These are phyloP conservation scores for Diplodia mutila DNA, from an alignment of 2,329 filamentous ascomycete genomes.

Conservation along the genomic window DNA sequence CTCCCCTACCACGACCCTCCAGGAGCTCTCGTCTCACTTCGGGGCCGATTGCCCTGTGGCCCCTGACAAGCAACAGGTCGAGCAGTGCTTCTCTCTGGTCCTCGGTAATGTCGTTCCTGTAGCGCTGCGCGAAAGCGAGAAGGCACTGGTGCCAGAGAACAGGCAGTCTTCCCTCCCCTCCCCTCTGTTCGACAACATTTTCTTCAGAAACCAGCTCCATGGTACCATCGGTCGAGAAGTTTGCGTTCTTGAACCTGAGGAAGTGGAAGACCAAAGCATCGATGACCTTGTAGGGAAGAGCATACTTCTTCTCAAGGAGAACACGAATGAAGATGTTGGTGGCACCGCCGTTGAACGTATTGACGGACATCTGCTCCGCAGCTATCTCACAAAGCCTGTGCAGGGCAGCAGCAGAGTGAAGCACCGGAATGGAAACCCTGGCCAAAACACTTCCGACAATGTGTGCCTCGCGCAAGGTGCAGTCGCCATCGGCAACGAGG, in stretches of 20 bases:
- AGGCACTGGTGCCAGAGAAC: constrained; percentile 97
- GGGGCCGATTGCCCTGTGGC: constrained; percentile 85
- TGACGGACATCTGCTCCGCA: constrained; percentile 81
- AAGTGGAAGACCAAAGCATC: constrained; percentile 97
- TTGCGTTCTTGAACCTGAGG: constrained; percentile 76
- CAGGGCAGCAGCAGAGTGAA: constrained; percentile 89
- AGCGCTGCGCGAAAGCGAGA: constrained; percentile 88
- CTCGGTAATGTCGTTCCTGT: constrained; percentile 94
- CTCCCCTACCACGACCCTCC: constrained; percentile 82
- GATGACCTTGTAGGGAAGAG: constrained; percentile 90
- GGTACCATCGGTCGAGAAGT: constrained; percentile 57
- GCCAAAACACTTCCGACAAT: constrained; percentile 87
- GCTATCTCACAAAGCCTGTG: constrained; percentile 93
- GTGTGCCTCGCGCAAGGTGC: constrained; percentile 86
- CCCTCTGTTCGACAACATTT: constrained; percentile 39
- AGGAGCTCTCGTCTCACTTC: constrained; percentile 88
- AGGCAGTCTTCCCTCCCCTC: constrained; percentile 70
- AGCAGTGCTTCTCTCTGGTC: constrained; percentile 90
- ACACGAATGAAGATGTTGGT: constrained; percentile 95
- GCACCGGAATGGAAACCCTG: constrained; percentile 82
- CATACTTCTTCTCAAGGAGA: constrained; percentile 95
- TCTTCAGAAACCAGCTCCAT: constrained; percentile 27
- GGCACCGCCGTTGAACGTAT: constrained; percentile 84
- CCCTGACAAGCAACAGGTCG: constrained; percentile 81
- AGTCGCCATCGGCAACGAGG: constrained; percentile 80